Conservation (phyloP, 768 basidiomycete species). For the Tremella mesenterica region DNA sequence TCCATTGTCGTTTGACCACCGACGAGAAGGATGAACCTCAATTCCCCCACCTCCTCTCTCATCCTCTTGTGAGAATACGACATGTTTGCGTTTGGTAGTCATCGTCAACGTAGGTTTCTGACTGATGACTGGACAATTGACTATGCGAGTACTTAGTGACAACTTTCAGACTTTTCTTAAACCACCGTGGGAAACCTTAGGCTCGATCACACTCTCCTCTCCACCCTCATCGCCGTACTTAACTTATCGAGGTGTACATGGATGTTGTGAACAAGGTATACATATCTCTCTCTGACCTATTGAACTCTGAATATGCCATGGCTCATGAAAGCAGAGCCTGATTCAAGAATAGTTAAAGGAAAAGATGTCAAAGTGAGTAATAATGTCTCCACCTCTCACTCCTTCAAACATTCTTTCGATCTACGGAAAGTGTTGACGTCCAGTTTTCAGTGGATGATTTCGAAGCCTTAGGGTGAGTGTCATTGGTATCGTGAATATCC, state of each 20-base stretch:
- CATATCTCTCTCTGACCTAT: too few relatives aligned
- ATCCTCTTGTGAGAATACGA: slow-evolving; percentile 3
- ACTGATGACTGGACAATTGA: not conserved
- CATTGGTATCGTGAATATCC: not conserved
- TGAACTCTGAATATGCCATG: slow-evolving; percentile 41
- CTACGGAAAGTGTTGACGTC: not conserved
- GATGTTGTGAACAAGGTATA: too few relatives aligned
- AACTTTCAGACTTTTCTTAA: not conserved
- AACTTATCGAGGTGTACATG: too few relatives aligned
- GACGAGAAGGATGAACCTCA: slow-evolving; percentile 6
- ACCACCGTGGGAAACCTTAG: slow-evolving; percentile 21
- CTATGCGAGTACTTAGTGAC: too few relatives aligned
- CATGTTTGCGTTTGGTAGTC: slow-evolving; percentile 15
- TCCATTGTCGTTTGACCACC: too few relatives aligned
- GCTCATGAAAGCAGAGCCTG: slow-evolving; percentile 46
- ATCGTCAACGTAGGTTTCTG: not conserved
- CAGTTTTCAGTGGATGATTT: slow-evolving; percentile 45
- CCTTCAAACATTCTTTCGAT: too few relatives aligned
- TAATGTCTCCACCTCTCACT: too few relatives aligned
- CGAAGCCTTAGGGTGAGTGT: slow-evolving; percentile 32
- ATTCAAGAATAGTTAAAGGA: slow-evolving; percentile 43
- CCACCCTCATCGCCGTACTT: too few relatives aligned
- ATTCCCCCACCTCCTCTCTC: not conserved
- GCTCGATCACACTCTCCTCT: too few relatives aligned
- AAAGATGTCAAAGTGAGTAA: slow-evolving; percentile 45